Conservation (phyloP, 2,329 filamentous ascomycete genomes). For the Pseudogymnoascus sp. region DNA sequence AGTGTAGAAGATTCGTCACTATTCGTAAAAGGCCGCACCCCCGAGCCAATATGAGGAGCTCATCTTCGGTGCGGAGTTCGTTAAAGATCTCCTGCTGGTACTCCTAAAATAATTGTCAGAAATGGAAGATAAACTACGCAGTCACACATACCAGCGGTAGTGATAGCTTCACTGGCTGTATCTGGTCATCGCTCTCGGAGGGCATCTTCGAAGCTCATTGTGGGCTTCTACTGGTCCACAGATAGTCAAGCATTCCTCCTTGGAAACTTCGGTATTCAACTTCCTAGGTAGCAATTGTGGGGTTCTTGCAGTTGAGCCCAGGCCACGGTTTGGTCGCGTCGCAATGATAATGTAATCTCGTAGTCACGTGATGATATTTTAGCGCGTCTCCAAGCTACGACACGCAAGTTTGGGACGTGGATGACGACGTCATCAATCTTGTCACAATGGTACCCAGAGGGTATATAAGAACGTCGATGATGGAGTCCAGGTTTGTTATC, state of each 20-base stretch:
- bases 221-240: background rate
- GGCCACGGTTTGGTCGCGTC: background rate
- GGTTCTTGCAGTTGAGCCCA: background rate
- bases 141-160: slow-evolving; percentile 55
- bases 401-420: slow-evolving; percentile 6
- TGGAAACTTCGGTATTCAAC: background rate
- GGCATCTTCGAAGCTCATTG: slow-evolving; percentile 23
- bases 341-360: background rate
- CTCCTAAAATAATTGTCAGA: slow-evolving; percentile 42
- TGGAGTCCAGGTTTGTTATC: slow-evolving; percentile 1
- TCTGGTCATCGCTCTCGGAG: slow-evolving; percentile 34
- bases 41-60: slow-evolving; percentile 83
- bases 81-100: slow-evolving; percentile 96
- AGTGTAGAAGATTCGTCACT: slow-evolving; percentile 91
- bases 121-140: background rate
- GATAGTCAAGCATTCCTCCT: background rate
- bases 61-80: slow-evolving; percentile 83
- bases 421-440: background rate
- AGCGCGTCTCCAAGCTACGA: background rate
- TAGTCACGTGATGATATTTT: background rate
- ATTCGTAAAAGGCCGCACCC: slow-evolving; percentile 88
- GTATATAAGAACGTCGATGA: slow-evolving; percentile 1
- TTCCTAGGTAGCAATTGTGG: background rate
- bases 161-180: slow-evolving; percentile 72
- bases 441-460: background rate